Base-by-base conservation (phyloP, 2,329 filamentous ascomycete species). In the Claviceps paspali region DNA sequence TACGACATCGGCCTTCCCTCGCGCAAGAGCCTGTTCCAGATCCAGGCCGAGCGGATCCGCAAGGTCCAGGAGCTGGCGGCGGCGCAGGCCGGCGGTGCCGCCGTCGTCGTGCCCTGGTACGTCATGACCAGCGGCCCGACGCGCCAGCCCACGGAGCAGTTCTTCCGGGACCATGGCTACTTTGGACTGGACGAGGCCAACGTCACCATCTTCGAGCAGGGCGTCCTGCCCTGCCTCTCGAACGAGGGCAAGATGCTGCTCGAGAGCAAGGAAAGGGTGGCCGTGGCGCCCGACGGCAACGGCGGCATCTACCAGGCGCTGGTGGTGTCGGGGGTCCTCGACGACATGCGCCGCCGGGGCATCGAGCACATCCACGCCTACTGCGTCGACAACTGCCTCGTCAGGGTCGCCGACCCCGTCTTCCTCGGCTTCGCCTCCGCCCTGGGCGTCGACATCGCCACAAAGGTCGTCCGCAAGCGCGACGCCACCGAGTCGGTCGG, bases 51-150 rank as follows among this genome's bases (percentile, higher is more conserved):
- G 73, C 73, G 91, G 38, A 96, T 98, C 54, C 70, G 70, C 52
- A 92, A 86, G 65, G 64, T 93, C 7, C 82, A 96, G 63, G 63
- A 77, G 51, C 67, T 96, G 45, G 87, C 88, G 30, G 70, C 76
- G 49, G 76, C 81, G 58, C 76, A 79, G 55, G 67, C 73, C 38
- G 71, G 71, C 40, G 47, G 46, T 12, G 46, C 63, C 42, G 65
- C 65, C 34, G 75, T 76, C 30, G 67, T 80, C 23, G 78, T 96
- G 29, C 91, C 91, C 10, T 98, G 91, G 91, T 98, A 98, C 63
- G 85, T 98, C 60, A 98, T 98, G 91, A 98, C 91, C 51, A 94
- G 85, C 52, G 91, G 91, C 4, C 91, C 91, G 32, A 98, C 91
- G 6, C 76, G 87, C 47, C 76, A 76, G 43, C 84, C 87, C 29